Evolutionary conservation across 768 basidiomycete genomes (phyloP).

Genomic region (Naganishia vaughanmartiniae): DNA sequence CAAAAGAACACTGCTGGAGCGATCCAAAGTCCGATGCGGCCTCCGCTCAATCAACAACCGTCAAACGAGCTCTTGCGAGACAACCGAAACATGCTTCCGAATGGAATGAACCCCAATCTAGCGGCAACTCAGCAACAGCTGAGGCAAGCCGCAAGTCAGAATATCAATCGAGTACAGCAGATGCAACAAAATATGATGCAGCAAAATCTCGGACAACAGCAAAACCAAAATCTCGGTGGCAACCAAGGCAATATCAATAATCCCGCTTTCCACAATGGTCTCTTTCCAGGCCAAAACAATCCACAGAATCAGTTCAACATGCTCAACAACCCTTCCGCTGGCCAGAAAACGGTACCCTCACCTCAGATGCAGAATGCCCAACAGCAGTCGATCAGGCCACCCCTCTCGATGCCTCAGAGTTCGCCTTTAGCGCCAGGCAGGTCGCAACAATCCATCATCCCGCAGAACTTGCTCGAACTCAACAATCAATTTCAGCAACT

Average conservation of each 20-base stretch:
- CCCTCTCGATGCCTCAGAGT: neutral
- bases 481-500: conserved; percentile 20
- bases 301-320: conserved; percentile 20
- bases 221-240: conserved; percentile 6
- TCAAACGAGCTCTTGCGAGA: conserved; percentile 11
- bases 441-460: neutral
- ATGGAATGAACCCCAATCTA: conserved; percentile 16
- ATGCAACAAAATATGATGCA: conserved; percentile 19
- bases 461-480: conserved; percentile 11
- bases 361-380: conserved; percentile 19
- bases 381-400: conserved; percentile 8
- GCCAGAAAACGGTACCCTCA: conserved; percentile 10
- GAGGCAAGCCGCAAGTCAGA: conserved; percentile 5
- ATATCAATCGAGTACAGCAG: conserved; percentile 16
- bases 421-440: conserved; percentile 15
- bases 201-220: conserved; percentile 14
- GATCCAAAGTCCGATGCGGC: conserved; percentile 1
- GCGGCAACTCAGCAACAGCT: conserved; percentile 12
- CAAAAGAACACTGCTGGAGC: conserved; percentile 15
- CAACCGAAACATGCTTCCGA: conserved; percentile 2
- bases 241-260: conserved; percentile 14
- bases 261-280: neutral
- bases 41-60: conserved; percentile 9
- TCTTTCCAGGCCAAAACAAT: conserved; percentile 6
- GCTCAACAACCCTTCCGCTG: neutral